phyloP scores from a whole-genome alignment of 306 rosid species.

The Mimosa pudica region DNA sequence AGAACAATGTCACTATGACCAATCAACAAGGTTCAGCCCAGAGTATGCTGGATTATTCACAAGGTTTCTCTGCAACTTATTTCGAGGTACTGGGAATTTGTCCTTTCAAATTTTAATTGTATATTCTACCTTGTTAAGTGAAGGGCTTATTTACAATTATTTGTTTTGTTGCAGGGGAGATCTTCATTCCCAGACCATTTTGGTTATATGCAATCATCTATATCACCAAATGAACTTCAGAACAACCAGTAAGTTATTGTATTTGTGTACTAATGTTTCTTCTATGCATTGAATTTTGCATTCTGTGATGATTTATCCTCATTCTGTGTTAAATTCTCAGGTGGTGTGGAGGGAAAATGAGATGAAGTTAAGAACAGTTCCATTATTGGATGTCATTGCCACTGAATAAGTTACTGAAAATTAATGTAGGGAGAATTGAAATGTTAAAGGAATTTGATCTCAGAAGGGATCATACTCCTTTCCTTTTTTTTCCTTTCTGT shows the following conservation, averaged over 20 bases:
- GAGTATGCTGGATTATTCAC: slow-evolving; percentile 65
- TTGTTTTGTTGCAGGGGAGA: slow-evolving; percentile 58
- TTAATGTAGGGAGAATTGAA: slow-evolving; percentile 33
- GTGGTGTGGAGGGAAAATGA: slow-evolving; percentile 67
- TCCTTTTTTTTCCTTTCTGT: slow-evolving; percentile 28
- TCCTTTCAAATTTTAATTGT: neutral
- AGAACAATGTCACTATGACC: slow-evolving; percentile 52
- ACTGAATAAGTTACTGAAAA: slow-evolving; percentile 31
- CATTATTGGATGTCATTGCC: slow-evolving; percentile 27
- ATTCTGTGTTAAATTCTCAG: slow-evolving; percentile 47
- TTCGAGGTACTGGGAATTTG: slow-evolving; percentile 57
- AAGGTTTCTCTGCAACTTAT: slow-evolving; percentile 82
- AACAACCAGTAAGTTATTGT: slow-evolving; percentile 54
- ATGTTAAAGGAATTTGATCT: slow-evolving; percentile 55
- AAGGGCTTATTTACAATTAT: slow-evolving; percentile 15
- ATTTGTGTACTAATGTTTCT: neutral
- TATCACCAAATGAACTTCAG: slow-evolving; percentile 62
- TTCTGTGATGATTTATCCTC: slow-evolving; percentile 21
- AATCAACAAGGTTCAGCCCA: slow-evolving; percentile 57
- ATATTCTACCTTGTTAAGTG: neutral
- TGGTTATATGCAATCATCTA: slow-evolving; percentile 57
- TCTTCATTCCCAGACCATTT: slow-evolving; percentile 64
- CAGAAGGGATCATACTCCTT: slow-evolving; percentile 33
- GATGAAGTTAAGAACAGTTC: slow-evolving; percentile 31
- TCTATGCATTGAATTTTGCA: neutral